Evolutionary conservation across 108 stramenopile species (phyloP).

Genomic region (Nitzschia sp.): DNA sequence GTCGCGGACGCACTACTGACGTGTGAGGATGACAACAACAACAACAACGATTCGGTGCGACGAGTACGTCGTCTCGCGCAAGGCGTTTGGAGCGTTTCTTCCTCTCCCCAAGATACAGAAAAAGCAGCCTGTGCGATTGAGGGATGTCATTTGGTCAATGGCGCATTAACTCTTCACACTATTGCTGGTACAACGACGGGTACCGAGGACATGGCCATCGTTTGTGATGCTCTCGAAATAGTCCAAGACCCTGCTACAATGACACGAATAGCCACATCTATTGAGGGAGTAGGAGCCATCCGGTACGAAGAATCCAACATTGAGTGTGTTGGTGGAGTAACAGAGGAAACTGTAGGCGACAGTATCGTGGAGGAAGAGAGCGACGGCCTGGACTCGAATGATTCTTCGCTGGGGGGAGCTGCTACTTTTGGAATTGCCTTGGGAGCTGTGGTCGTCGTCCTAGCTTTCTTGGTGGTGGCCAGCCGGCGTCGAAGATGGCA

Average conservation of each 20-base stretch:
- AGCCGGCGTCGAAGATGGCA: not conserved
- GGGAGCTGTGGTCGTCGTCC: not conserved
- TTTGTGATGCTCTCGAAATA: not conserved
- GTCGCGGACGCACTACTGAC: not conserved
- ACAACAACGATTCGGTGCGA: not conserved
- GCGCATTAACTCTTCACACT: not conserved
- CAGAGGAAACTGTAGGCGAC: not conserved
- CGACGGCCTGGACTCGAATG: not conserved
- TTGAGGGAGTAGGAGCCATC: constrained; percentile 10
- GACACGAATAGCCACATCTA: not conserved
- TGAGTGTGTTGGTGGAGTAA: not conserved
- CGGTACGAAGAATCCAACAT: constrained; percentile 1
- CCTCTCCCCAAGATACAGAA: not conserved
- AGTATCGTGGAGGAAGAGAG: constrained; percentile 1
- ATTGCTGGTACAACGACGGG: not conserved
- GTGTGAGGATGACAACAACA: not conserved
- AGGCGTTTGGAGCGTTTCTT: constrained; percentile 5
- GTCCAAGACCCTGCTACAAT: constrained; percentile 3
- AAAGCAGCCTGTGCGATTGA: not conserved
- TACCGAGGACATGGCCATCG: not conserved
- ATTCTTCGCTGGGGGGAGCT: not conserved
- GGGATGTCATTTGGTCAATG: not conserved
- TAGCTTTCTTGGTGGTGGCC: not conserved
- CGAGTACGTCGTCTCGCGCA: not conserved
- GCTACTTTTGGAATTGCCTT: not conserved